Percentiles rank a stretch among this genome's conserved stretches.
Evolutionary conservation across 345 rosid species (phyloP).

Genomic region (Clausena lansium): DNA sequence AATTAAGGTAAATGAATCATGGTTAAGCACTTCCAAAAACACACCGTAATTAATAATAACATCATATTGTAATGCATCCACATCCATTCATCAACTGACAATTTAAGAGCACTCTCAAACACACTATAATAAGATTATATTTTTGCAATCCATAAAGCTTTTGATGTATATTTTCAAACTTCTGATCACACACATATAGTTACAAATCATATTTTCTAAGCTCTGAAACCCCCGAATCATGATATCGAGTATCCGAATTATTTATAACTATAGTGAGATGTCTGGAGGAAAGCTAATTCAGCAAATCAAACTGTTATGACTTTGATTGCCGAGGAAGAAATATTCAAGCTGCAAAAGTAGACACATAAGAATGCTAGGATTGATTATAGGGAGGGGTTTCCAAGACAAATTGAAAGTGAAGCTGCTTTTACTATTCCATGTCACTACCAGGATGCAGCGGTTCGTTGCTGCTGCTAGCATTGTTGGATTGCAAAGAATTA

Average conservation of each 20-base stretch:
- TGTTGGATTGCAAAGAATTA: conserved; percentile 30
- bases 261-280: no score
- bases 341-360: not conserved
- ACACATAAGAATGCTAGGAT: not conserved
- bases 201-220: not conserved
- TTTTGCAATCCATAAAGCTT: not conserved
- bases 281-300: not conserved
- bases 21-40: not conserved
- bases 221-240: not conserved
- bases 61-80: not conserved
- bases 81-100: not conserved
- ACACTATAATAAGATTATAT: not conserved
- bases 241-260: no score
- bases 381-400: no score
- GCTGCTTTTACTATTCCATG: not conserved
- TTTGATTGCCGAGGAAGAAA: not conserved
- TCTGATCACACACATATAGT: not conserved
- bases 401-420: not conserved
- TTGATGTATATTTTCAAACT: not conserved
- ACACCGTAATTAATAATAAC: not conserved
- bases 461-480: conserved; percentile 37
- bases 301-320: not conserved
- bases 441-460: conserved; percentile 57
- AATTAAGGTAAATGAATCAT: not conserved
- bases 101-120: not conserved